A percentile compares a stretch with the other conserved stretches of the same genome.
Evolutionary conservation across 345 rosid species (phyloP).

Genomic region (Brassica rapa): DNA sequence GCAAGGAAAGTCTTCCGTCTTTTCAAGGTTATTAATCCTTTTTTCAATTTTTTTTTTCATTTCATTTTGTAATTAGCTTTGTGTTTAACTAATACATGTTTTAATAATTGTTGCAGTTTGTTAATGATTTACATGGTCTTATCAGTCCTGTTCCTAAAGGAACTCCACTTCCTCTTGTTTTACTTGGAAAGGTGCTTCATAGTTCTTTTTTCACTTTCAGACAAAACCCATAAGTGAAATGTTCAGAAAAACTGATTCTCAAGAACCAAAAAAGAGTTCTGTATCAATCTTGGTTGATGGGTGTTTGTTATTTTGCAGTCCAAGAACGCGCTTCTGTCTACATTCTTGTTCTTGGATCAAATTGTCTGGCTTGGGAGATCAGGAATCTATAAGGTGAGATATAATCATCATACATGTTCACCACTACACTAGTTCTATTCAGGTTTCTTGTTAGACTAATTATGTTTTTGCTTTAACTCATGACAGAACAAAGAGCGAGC

Average conservation of each 20-base stretch:
- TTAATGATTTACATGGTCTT: conserved; percentile 89
- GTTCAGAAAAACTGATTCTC: background rate
- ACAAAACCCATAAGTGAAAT: background rate
- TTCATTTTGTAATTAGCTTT: background rate
- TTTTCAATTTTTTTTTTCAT: background rate
- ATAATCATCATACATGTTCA: background rate
- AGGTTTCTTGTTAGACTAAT: background rate
- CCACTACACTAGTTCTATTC: background rate
- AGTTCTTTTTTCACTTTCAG: background rate
- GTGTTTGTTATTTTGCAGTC: conserved; percentile 54
- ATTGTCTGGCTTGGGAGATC: conserved; percentile 92
- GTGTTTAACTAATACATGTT: background rate
- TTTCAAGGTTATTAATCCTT: conserved; percentile 57
- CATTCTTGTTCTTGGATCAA: conserved; percentile 98
- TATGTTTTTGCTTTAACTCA: background rate
- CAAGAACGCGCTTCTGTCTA: conserved; percentile 84
- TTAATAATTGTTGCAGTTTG: conserved; percentile 57
- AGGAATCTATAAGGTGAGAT: conserved; percentile 84
- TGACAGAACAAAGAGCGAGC: conserved; percentile 84
- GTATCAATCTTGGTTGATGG: conserved; percentile 26
- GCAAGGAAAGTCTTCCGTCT: conserved; percentile 98
- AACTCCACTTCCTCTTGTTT: conserved; percentile 88
- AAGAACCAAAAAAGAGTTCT: background rate
- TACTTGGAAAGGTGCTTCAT: conserved; percentile 77
- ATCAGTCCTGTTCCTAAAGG: conserved; percentile 90